Conservation (phyloP, 768 basidiomycete species). For the Tremella yokohamensis region DNA sequence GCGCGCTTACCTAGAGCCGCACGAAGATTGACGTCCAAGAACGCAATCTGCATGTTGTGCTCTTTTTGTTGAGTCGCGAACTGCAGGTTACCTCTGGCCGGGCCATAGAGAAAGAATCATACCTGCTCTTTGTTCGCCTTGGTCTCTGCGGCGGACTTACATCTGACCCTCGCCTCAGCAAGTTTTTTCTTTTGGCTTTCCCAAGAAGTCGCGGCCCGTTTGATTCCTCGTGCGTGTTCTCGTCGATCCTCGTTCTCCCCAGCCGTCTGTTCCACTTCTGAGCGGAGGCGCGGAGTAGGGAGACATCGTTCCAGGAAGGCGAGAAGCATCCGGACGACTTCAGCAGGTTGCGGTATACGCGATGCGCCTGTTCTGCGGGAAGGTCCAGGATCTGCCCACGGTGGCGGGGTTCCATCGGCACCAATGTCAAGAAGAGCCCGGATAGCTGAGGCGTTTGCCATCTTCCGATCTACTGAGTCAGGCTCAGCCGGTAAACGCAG, state of each 20-base stretch:
- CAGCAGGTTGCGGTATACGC: slow-evolving; percentile 24
- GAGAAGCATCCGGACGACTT: slow-evolving; percentile 37
- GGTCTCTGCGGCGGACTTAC: slow-evolving; percentile 22
- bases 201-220: slow-evolving; percentile 13
- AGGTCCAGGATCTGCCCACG: slow-evolving; percentile 31
- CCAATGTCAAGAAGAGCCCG: slow-evolving; percentile 24
- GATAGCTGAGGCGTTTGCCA: slow-evolving; percentile 19
- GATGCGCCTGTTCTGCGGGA: slow-evolving; percentile 27
- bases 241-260: slow-evolving; percentile 18
- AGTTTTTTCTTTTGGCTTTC: slow-evolving; percentile 29
- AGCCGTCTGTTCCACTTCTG: slow-evolving; percentile 20
- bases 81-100: slow-evolving; percentile 9
- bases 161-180: slow-evolving; percentile 16
- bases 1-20: slow-evolving; percentile 14
- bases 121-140: slow-evolving; percentile 23
- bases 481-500: slow-evolving; percentile 12
- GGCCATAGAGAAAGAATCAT: neutral
- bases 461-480: slow-evolving; percentile 4
- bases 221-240: slow-evolving; percentile 10
- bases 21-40: slow-evolving; percentile 26
- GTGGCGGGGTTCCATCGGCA: slow-evolving; percentile 18
- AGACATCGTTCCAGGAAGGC: slow-evolving; percentile 30
- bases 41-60: slow-evolving; percentile 8
- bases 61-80: slow-evolving; percentile 10
- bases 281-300: slow-evolving; percentile 19